A percentile compares a stretch with the other conserved stretches of the same genome.
Evolutionary conservation across 1,284 basidiomycete genomes (phyloP).

Genomic region (Ustilago loliicola): DNA sequence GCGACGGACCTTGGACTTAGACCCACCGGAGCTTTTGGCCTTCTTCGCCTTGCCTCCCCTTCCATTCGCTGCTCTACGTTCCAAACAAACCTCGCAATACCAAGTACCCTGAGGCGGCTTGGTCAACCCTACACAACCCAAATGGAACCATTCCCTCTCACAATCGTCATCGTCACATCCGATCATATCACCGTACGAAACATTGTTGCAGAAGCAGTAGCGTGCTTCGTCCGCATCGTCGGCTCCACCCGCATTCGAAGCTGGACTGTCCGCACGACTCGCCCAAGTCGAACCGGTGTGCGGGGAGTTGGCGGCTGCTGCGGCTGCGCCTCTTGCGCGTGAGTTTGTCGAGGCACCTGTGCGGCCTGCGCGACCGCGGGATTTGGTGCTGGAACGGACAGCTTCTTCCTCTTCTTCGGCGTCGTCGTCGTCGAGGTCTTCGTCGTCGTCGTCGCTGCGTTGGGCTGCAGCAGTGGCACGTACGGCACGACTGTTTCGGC

Average conservation of each 20-base stretch:
- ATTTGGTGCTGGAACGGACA: constrained; percentile 18
- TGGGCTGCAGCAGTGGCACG: constrained; percentile 33
- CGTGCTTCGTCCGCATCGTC: constrained; percentile 74
- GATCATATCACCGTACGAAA: constrained; percentile 96
- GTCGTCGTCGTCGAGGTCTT: constrained; percentile 43
- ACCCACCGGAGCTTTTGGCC: constrained; percentile 28
- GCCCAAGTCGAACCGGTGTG: constrained; percentile 38
- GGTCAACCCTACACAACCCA: constrained; percentile 78
- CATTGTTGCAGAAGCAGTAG: constrained; percentile 89
- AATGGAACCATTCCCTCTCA: constrained; percentile 91
- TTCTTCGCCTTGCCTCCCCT: constrained; percentile 42
- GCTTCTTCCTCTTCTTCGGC: constrained; percentile 40
- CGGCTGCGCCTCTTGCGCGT: constrained; percentile 31
- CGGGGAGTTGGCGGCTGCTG: constrained; percentile 32
- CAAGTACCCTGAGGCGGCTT: constrained; percentile 78
- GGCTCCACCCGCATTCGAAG: constrained; percentile 32
- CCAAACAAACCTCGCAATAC: constrained; percentile 76
- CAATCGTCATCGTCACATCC: constrained; percentile 92
- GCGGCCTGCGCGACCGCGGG: constrained; percentile 19
- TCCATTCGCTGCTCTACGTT: constrained; percentile 47
- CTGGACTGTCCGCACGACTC: constrained; percentile 36
- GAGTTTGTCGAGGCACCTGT: constrained; percentile 6
- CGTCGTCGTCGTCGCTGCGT: constrained; percentile 51
- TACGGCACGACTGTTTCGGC: constrained; percentile 37
- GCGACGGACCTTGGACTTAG: constrained; percentile 41